Evolutionary conservation across 306 rosid species (phyloP), one percentile per base, ranked within the genome.

Genomic region (Citrullus amarus): DNA sequence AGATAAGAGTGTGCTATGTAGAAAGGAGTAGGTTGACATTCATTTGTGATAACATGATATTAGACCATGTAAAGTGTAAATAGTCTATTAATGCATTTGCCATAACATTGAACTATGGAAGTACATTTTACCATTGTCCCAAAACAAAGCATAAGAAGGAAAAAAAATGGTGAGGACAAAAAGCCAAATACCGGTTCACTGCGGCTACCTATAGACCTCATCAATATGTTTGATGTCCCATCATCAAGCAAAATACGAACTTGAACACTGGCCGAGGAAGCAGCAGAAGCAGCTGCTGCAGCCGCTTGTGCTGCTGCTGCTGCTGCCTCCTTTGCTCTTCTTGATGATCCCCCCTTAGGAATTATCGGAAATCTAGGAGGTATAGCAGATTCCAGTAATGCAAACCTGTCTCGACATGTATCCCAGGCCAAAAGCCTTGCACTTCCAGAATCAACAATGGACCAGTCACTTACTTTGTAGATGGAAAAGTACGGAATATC

Each of bases 401-500:
- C 97, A 90, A 88, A 96, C 87, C 98, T 91, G 81, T 96, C 98
- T 83, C 90, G 91, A 84, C 99, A 96, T 51, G 97, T 84, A 89
- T 96, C 99, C 99, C 98, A 96, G 60, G 98, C 98, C 46, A 96
- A 91, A 83, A 96, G 96, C 84, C 98, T 90, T 66, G 99, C 98
- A 88, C 93, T 92, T 80, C 99, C 99, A n/a, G 99, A 92, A 87
- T 96, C 99, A 81, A 92, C 98, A 34, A 92, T 90, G 51, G 99
- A 91, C 99, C 99, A 96, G 80, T 93, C 96, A 85, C 97, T 90
- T 39, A 83, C 98, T 89, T 92, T 92, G 91, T 92, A 92, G 80
- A 96, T 83, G 28, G 99, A 96, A 84, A 96, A 96, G 86, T 96
- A 96, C 65, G 99, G 99, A 80, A 96, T 92, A 83, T 96, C 99